These are phyloP conservation scores for Arthromyces matolae DNA, from an alignment of 768 basidiomycete genomes.

Conservation along the genomic window DNA sequence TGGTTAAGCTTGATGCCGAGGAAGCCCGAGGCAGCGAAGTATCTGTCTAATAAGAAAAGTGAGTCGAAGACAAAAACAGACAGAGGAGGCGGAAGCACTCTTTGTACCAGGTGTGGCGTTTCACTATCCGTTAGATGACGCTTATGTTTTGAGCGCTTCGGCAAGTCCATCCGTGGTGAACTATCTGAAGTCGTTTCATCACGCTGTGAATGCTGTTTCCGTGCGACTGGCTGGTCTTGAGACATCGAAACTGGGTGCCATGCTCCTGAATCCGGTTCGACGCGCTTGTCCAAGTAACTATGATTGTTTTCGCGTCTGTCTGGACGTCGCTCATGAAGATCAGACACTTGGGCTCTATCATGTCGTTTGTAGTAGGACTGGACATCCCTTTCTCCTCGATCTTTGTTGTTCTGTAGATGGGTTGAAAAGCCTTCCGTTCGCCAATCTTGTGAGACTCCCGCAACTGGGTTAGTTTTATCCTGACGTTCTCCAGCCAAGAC, in stretches of 20 bases:
- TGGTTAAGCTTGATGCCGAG: too few relatives aligned
- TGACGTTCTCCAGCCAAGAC: not conserved
- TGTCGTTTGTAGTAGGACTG: slow-evolving; percentile 3
- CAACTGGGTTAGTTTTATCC: slow-evolving; percentile 15
- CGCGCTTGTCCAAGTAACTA: slow-evolving; percentile 14
- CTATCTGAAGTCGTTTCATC: slow-evolving; percentile 33
- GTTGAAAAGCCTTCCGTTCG: too few relatives aligned
- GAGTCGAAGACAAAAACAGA: not conserved
- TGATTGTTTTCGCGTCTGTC: slow-evolving; percentile 12
- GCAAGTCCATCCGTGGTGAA: slow-evolving; percentile 18
- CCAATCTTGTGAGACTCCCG: too few relatives aligned
- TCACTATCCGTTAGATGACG: slow-evolving; percentile 36
- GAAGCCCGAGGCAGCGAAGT: too few relatives aligned
- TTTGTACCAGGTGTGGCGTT: slow-evolving; percentile 9
- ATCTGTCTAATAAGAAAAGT: too few relatives aligned
- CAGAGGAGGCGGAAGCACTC: not conserved
- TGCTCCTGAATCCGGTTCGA: slow-evolving; percentile 6
- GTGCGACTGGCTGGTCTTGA: not conserved
- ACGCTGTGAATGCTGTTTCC: slow-evolving; percentile 13
- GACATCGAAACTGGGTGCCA: not conserved
- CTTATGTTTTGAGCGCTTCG: slow-evolving; percentile 22
- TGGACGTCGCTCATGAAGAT: slow-evolving; percentile 10
- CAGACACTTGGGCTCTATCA: not conserved
- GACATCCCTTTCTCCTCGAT: slow-evolving; percentile 5
- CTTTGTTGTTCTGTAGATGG: too few relatives aligned